phyloP scores from a whole-genome alignment of 2,329 filamentous ascomycete species.

The Neofusicoccum kwambonambiense region DNA sequence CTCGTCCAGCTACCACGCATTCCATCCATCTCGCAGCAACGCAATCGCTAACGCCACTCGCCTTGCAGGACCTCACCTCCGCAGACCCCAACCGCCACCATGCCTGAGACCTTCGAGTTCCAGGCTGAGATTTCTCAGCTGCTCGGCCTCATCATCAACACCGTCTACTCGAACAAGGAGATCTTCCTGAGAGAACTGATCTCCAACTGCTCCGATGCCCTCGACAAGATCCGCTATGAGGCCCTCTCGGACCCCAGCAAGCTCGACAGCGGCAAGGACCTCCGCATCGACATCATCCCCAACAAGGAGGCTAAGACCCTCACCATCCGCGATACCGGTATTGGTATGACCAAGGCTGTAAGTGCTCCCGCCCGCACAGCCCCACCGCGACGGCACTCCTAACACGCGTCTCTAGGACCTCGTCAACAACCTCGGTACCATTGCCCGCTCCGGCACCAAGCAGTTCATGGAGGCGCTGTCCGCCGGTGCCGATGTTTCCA shows the following conservation, averaged over 20 bases:
- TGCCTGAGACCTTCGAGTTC: slow-evolving; percentile 93
- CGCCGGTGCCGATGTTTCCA: slow-evolving; percentile 97
- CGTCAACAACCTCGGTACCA: slow-evolving; percentile 99
- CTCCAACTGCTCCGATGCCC: slow-evolving; percentile 97
- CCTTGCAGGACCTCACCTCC: slow-evolving; percentile 10
- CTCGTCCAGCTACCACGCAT: neutral
- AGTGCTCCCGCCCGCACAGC: slow-evolving; percentile 44
- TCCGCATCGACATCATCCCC: slow-evolving; percentile 98
- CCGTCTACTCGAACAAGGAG: slow-evolving; percentile 99
- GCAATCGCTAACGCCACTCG: neutral
- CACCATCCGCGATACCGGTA: slow-evolving; percentile 96
- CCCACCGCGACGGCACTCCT: neutral
- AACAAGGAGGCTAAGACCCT: slow-evolving; percentile 97
- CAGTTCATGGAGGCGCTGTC: slow-evolving; percentile 99
- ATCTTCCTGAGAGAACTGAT: slow-evolving; percentile 99
- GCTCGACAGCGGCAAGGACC: slow-evolving; percentile 96
- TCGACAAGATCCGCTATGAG: slow-evolving; percentile 99
- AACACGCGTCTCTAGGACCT: slow-evolving; percentile 65
- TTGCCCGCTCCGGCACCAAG: slow-evolving; percentile 98
- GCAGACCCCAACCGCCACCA: slow-evolving; percentile 11
- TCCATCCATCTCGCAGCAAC: neutral
- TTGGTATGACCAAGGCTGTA: slow-evolving; percentile 99
- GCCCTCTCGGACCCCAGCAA: slow-evolving; percentile 94
- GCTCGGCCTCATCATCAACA: slow-evolving; percentile 99
- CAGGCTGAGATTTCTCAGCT: slow-evolving; percentile 99